phyloP scores from a whole-genome alignment of 108 stramenopile species.

The Schizochytrium sp. region DNA sequence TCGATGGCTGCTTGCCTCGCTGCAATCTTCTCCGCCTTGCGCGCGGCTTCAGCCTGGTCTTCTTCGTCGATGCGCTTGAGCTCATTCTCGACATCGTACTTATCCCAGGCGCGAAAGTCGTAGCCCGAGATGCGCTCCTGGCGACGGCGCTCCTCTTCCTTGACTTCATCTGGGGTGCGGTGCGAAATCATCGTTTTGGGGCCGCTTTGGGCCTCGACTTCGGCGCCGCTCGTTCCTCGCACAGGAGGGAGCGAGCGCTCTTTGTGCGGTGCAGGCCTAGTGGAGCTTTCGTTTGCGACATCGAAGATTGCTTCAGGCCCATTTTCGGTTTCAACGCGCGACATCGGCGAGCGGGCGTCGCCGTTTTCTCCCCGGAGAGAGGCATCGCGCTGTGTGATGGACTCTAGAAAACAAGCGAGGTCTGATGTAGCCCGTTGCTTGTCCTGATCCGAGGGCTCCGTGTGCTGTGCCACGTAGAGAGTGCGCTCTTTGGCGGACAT shows the following conservation, averaged over 20 bases:
- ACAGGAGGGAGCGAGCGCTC: not conserved
- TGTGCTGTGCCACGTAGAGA: constrained; percentile 21
- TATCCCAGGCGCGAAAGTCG: constrained; percentile 53
- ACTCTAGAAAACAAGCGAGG: constrained; percentile 24
- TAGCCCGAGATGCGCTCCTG: constrained; percentile 24
- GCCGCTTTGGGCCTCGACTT: constrained; percentile 22
- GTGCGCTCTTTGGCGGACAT: constrained; percentile 37
- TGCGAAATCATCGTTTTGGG: not conserved
- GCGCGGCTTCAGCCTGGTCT: not conserved
- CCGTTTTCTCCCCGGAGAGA: not conserved
- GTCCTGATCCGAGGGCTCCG: constrained; percentile 26
- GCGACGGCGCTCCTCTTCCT: constrained; percentile 1
- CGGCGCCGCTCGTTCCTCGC: constrained; percentile 11
- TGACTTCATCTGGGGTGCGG: not conserved
- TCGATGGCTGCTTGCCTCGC: not conserved
- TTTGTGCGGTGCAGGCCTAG: no score
- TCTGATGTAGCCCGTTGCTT: constrained; percentile 1
- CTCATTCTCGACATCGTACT: constrained; percentile 42
- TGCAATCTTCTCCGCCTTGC: not conserved
- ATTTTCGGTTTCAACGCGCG: not conserved
- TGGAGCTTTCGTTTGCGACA: no score
- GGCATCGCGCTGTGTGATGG: not conserved
- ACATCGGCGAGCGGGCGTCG: not conserved
- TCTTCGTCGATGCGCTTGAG: not conserved
- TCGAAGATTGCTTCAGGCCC: no score